phyloP scores from a whole-genome alignment of 768 basidiomycete genomes.

The Phylloporus sp. region DNA sequence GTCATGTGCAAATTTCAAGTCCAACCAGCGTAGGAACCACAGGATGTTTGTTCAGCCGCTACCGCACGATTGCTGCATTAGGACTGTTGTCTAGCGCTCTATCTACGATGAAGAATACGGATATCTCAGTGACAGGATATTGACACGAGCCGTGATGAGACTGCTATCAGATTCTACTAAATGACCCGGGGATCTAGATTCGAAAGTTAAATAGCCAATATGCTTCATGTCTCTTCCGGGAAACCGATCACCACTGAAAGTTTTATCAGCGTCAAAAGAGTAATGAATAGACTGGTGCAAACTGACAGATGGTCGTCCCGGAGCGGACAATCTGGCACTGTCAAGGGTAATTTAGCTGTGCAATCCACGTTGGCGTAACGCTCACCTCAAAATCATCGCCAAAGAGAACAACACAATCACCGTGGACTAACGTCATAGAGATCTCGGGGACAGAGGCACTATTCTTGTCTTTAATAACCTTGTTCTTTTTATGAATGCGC shows the following conservation, averaged over 20 bases:
- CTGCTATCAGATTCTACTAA: slow-evolving; percentile 2
- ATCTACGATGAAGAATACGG: slow-evolving; percentile 19
- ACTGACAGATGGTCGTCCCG: slow-evolving; percentile 32
- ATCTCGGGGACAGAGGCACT: slow-evolving; percentile 17
- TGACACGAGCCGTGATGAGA: neutral
- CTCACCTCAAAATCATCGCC: slow-evolving; percentile 42
- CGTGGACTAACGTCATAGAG: slow-evolving; percentile 36
- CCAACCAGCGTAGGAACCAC: slow-evolving; percentile 13
- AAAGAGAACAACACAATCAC: slow-evolving; percentile 34
- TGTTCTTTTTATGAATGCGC: slow-evolving; percentile 14
- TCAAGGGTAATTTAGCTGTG: slow-evolving; percentile 1
- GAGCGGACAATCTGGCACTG: slow-evolving; percentile 28
- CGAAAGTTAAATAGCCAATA: neutral
- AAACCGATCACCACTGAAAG: slow-evolving; percentile 27
- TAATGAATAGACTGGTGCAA: neutral
- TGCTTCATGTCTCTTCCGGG: slow-evolving; percentile 10
- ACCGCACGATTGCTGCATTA: slow-evolving; percentile 28
- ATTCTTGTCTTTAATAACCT: slow-evolving; percentile 15
- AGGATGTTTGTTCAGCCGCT: slow-evolving; percentile 16
- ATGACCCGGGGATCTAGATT: neutral
- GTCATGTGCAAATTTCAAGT: slow-evolving; percentile 27
- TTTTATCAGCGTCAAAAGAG: slow-evolving; percentile 7
- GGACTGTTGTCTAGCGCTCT: slow-evolving; percentile 28
- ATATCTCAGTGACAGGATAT: neutral
- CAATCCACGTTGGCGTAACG: slow-evolving; percentile 6